Evolutionary conservation across 176 grass and related monocot species (phyloP).

Genomic region (Panicum miliaceum): DNA sequence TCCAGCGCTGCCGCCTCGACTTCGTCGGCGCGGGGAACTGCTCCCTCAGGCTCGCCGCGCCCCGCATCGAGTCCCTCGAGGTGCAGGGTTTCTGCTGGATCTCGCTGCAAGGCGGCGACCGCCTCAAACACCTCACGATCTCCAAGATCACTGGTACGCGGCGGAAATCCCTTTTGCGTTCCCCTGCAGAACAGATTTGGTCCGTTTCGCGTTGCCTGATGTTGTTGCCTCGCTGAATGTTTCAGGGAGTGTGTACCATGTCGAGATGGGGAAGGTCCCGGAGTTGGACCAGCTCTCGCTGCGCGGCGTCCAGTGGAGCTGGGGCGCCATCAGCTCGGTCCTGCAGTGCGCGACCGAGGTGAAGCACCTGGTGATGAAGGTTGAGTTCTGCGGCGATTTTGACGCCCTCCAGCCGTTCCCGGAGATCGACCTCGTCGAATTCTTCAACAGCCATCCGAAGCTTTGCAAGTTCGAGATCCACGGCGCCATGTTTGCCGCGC

Average conservation of each 20-base stretch:
- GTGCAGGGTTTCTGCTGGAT: constrained; percentile 82
- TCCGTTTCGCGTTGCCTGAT: neutral
- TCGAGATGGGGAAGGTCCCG: constrained; percentile 63
- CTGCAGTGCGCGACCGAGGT: constrained; percentile 66
- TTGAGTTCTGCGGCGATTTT: constrained; percentile 88
- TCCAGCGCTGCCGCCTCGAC: constrained; percentile 84
- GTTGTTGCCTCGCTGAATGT: neutral
- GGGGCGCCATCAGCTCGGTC: constrained; percentile 67
- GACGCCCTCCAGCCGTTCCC: constrained; percentile 83
- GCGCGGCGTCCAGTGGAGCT: constrained; percentile 92
- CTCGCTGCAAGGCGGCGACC: constrained; percentile 52
- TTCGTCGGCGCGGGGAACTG: constrained; percentile 60
- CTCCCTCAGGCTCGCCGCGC: constrained; percentile 62
- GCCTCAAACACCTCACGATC: constrained; percentile 63
- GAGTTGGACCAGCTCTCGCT: constrained; percentile 67
- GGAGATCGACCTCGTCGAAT: constrained; percentile 82
- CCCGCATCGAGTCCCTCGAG: constrained; percentile 61
- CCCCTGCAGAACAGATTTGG: neutral
- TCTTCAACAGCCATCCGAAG: constrained; percentile 87
- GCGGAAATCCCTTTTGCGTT: neutral
- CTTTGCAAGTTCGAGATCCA: constrained; percentile 87
- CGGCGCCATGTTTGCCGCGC: constrained; percentile 82
- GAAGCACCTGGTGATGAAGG: constrained; percentile 86
- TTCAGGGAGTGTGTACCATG: constrained; percentile 61
- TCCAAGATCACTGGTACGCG: constrained; percentile 68